Conservation (phyloP, 176 grass and related monocot species). For the Lolium multiflorum region DNA sequence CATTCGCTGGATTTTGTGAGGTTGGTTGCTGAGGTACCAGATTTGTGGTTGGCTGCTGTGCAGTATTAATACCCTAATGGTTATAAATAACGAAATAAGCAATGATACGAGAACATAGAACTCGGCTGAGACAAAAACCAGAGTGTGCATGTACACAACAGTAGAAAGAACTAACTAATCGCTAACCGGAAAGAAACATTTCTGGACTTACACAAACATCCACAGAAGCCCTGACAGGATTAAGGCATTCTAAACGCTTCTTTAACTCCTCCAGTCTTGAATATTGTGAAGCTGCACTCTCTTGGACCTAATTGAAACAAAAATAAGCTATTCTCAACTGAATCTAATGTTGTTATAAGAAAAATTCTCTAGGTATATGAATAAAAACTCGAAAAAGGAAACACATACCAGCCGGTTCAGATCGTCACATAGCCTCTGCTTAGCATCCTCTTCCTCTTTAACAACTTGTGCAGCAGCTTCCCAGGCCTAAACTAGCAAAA, state of each 20-base stretch:
- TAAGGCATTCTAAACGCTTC: constrained; percentile 77
- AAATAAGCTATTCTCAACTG: constrained; percentile 25
- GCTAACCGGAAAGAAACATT: constrained; percentile 4
- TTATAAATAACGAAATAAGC: no score
- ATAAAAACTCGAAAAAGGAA: constrained; percentile 32
- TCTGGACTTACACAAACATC: constrained; percentile 62
- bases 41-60: constrained; percentile 41
- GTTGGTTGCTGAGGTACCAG: constrained; percentile 35
- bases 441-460: constrained; percentile 85
- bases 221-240: constrained; percentile 63
- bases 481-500: constrained; percentile 70
- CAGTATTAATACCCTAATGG: no score
- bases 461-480: constrained; percentile 75
- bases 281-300: constrained; percentile 78
- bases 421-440: constrained; percentile 90
- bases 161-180: constrained; percentile 10
- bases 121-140: not conserved
- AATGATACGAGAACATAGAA: not conserved
- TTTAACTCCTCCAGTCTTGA: constrained; percentile 90
- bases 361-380: not conserved
- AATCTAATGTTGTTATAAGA: constrained; percentile 24
- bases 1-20: constrained; percentile 37
- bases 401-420: constrained; percentile 72
- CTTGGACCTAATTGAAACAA: constrained; percentile 75
- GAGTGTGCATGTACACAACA: not conserved